phyloP scores from a whole-genome alignment of 306 rosid species.

The Myrica gale region DNA sequence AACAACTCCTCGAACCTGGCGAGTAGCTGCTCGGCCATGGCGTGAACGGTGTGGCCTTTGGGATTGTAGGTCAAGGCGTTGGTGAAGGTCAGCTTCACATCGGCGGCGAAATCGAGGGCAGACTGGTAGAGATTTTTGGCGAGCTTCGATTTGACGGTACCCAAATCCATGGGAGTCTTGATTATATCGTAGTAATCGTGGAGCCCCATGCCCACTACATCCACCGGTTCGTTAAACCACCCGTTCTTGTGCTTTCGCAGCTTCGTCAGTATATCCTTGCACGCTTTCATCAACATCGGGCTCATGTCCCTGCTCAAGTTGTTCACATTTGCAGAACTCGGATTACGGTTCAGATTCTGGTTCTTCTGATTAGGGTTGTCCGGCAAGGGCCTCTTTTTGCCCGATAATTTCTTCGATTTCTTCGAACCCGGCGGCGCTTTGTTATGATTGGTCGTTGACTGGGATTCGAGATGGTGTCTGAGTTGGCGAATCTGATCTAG shows the following conservation, averaged over 20 bases:
- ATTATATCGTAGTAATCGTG: constrained; percentile 84
- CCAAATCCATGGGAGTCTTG: constrained; percentile 94
- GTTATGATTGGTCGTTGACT: constrained; percentile 22
- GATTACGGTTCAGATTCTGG: background rate
- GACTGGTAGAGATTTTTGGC: constrained; percentile 42
- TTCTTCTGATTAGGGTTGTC: constrained; percentile 13
- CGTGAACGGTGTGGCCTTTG: constrained; percentile 64
- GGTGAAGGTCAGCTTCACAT: constrained; percentile 74
- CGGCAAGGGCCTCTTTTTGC: constrained; percentile 63
- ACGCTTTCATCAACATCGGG: constrained; percentile 49
- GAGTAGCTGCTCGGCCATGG: constrained; percentile 60
- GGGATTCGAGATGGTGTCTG: constrained; percentile 56
- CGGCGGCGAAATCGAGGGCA: constrained; percentile 62
- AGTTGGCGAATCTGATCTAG: constrained; percentile 73
- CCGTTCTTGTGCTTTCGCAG: constrained; percentile 75
- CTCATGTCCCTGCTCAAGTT: background rate
- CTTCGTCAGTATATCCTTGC: constrained; percentile 63
- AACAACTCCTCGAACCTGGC: constrained; percentile 61
- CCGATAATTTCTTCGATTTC: constrained; percentile 62
- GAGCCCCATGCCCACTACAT: constrained; percentile 56
- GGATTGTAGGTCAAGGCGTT: constrained; percentile 88
- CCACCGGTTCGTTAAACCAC: constrained; percentile 77
- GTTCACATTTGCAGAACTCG: background rate
- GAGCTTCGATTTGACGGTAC: constrained; percentile 65
- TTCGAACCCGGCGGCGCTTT: constrained; percentile 30